phyloP scores from a whole-genome alignment of 441 rosid genomes.

The Euphorbia schlechtendalii region DNA sequence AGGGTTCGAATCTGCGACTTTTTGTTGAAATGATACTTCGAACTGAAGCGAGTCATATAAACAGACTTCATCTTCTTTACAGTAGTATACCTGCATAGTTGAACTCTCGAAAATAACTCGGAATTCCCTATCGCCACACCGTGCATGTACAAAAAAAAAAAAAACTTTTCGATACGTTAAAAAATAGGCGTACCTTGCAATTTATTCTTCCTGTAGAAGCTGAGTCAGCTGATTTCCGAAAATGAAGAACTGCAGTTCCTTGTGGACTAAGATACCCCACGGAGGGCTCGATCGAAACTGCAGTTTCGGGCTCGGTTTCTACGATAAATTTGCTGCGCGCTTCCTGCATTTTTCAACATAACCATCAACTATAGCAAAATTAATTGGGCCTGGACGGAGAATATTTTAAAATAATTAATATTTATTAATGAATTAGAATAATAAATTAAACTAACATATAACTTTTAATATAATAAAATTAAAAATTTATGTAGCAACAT shows the following conservation, averaged over 20 bases:
- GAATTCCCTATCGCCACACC: no score
- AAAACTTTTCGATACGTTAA: not conserved
- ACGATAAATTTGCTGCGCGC: conserved; percentile 70
- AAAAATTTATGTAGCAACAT: no score
- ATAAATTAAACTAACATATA: no score
- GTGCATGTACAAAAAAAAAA: no score
- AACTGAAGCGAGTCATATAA: conserved; percentile 77
- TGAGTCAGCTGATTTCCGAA: conserved; percentile 46
- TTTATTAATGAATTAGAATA: no score
- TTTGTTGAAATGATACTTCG: conserved; percentile 66
- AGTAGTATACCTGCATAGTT: conserved; percentile 59
- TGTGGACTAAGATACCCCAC: conserved; percentile 69
- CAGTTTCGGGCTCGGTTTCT: conserved; percentile 67
- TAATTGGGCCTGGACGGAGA: no score
- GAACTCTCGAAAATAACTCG: not conserved
- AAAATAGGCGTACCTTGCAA: conserved; percentile 62
- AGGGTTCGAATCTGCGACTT: conserved; percentile 26
- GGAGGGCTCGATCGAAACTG: conserved; percentile 42
- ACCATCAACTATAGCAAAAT: no score
- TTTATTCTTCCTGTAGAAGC: conserved; percentile 56
- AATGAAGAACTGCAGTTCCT: conserved; percentile 61
- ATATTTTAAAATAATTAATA: no score
- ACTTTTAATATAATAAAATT: no score
- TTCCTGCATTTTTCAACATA: conserved; percentile 46
- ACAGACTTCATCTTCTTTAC: conserved; percentile 95